Base-by-base conservation (phyloP, 768 basidiomycete genomes). In the Neoboletus brunneissimus region DNA sequence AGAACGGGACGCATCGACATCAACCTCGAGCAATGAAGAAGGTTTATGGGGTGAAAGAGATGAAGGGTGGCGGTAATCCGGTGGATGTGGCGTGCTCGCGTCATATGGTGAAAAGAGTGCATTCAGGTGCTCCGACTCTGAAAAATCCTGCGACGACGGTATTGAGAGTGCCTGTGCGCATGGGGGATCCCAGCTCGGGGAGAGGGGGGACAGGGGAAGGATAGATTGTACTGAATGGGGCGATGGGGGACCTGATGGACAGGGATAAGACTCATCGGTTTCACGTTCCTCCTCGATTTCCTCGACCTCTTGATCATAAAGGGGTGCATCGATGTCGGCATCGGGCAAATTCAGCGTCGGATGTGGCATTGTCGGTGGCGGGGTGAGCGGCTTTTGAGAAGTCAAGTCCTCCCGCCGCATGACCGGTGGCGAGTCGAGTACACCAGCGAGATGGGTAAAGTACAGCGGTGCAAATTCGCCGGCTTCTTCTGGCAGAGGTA, bases 351-450 rank as follows among this genome's bases (percentile, higher is more conserved):
- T 68, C 22, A 69, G 69, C 0, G 73, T 75, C 42, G 64, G 56
- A 29, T 70, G 74, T 22, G 76, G 75, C 52, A 77, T 66, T 20
- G 77, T 79, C 35, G 76, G 73, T 18, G 78, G 78, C 50, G 78
- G 79, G 20, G 78, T 76, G 55, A 73, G 67, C 3, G 72, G 78
- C 59, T 57, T 68, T 32, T 71, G 68, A 29, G 55, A 67, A 22
- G 61, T 58, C 46, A 69, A 51, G 41, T 68, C 67, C 62, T 61
- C 61, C 55, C 71, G 68, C 31, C 67, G 68, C 64, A 74, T 67
- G 49, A 70, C 65, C 1, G 65, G 55, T 3, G 76, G 70, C 1
- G 74, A 75, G 63, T 75, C 72, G 50, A 75, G 67, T 23, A 74
- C 53, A 16, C 75, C 72, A 4, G 52, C 59, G 6, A 73, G 55